Evolutionary conservation across 257 asterid genomes (phyloP), one percentile per base, ranked within the genome.

Genomic region (Nemophila menziesii): DNA sequence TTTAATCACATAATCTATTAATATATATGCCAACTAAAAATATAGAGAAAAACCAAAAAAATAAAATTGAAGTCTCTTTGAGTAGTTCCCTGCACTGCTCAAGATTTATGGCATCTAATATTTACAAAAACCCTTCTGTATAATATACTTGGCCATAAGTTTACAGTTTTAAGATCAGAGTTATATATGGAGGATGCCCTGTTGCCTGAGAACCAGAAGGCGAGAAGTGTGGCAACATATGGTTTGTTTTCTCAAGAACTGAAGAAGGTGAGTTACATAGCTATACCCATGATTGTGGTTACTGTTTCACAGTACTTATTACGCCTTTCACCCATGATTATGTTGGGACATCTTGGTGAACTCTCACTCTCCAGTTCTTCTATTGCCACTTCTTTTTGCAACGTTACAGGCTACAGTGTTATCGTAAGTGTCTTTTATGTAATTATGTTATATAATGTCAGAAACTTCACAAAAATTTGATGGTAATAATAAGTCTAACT

Each of bases 211-310:
- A 29, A 29, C 36, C 36, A 29, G 36, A 29, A 29, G 36, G 12
- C 12, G 36, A n/a, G n/a, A n/a, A n/a, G n/a, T n/a, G n/a, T n/a
- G n/a, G n/a, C n/a, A n/a, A 29, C 5, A 29, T 7, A 13, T 29
- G n/a, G n/a, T n/a, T n/a, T n/a, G n/a, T n/a, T n/a, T n/a, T n/a
- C n/a, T n/a, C n/a, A n/a, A n/a, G 93, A 78, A 41, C 19, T 71
- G 37, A 82, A 66, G 37, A 70, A 70, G 39, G 87, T 79, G 27
- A 73, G 44, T 19, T 23, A 49, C 11, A 69, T 82, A 34, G 94
- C 94, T 16, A 5, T 77, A 42, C 94, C 94, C 2, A 79, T 79
- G 92, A 72, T 82, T 5, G 63, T 75, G 1, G 84, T 77, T 13
- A 63, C 82, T 0, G 37, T 76, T 0, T 64, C 77, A 0, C 92